Evolutionary conservation across 2,329 filamentous ascomycete species (phyloP).

Genomic region (Aspergillus hiratsukae): DNA sequence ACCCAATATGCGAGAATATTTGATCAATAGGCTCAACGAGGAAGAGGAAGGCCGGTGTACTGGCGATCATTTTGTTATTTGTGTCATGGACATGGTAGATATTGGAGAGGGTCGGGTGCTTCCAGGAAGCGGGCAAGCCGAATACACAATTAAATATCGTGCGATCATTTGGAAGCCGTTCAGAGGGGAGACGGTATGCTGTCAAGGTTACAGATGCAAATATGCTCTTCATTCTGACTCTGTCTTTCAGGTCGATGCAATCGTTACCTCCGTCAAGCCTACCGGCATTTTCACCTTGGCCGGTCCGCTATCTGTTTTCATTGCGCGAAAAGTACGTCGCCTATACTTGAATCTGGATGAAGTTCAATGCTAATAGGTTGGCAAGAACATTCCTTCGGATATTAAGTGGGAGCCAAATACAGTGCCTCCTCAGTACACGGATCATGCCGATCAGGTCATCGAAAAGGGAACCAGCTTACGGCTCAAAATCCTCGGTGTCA

Average conservation of each 20-base stretch:
- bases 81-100: conserved; percentile 93
- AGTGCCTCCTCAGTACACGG: conserved; percentile 93
- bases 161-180: conserved; percentile 98
- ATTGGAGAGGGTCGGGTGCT: conserved; percentile 91
- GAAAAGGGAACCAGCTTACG: conserved; percentile 91
- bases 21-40: conserved; percentile 81
- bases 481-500: conserved; percentile 88
- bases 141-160: conserved; percentile 92
- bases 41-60: conserved; percentile 95
- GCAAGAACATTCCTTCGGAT: conserved; percentile 67
- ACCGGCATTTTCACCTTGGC: conserved; percentile 69
- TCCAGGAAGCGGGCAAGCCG: conserved; percentile 83
- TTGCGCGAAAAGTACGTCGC: conserved; percentile 64
- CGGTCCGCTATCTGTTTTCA: conserved; percentile 47
- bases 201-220: conserved; percentile 2
- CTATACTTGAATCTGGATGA: conserved; percentile 7
- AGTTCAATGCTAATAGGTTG: conserved; percentile 12
- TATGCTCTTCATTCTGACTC: conserved; percentile 23
- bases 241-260: conserved; percentile 72
- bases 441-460: conserved; percentile 89
- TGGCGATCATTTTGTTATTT: conserved; percentile 95
- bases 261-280: conserved; percentile 85
- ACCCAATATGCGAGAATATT: conserved; percentile 84
- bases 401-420: conserved; percentile 95
- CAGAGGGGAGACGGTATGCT: conserved; percentile 89